These are phyloP conservation scores for Candida nemodendra DNA, from an alignment of 805 yeast species.

Conservation along the genomic window DNA sequence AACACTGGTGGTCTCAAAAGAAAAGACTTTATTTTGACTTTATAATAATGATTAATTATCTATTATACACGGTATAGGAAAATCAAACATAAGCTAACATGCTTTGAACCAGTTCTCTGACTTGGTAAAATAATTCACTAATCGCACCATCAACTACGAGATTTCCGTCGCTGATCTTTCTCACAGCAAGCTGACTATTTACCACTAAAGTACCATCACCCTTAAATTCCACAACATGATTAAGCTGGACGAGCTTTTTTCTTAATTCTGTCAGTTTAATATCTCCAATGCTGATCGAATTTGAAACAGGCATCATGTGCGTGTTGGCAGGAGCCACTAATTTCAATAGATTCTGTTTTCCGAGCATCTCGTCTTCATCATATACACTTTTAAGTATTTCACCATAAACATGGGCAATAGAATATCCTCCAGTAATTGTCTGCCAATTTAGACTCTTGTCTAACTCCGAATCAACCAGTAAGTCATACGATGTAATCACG, in stretches of 20 bases:
- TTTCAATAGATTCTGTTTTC: slow-evolving; percentile 9
- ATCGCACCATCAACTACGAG: slow-evolving; percentile 82
- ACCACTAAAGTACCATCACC: slow-evolving; percentile 92
- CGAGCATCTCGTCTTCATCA: slow-evolving; percentile 8
- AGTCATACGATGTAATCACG: slow-evolving; percentile 52
- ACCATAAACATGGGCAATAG: slow-evolving; percentile 82
- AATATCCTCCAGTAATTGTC: slow-evolving; percentile 71
- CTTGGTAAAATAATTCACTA: slow-evolving; percentile 72
- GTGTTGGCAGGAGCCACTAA: slow-evolving; percentile 14
- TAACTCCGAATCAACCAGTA: slow-evolving; percentile 65
- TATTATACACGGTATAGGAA: too few species aligned
- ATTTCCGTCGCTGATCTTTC: slow-evolving; percentile 79
- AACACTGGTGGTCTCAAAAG: too few species aligned
- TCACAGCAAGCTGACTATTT: slow-evolving; percentile 69
- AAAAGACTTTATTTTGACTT: too few species aligned
- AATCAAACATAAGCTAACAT: slow-evolving; percentile 70
- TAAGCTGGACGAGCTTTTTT: slow-evolving; percentile 52
- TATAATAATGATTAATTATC: too few species aligned
- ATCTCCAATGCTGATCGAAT: slow-evolving; percentile 73
- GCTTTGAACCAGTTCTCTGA: slow-evolving; percentile 65
- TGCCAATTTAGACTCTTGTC: slow-evolving; percentile 77
- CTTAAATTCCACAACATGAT: slow-evolving; percentile 79
- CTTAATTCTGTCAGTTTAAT: slow-evolving; percentile 79
- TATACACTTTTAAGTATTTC: slow-evolving; percentile 35
- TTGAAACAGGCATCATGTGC: slow-evolving; percentile 16